Evolutionary conservation across 2,329 filamentous ascomycete genomes (phyloP).

Genomic region (Penicillium sp.): DNA sequence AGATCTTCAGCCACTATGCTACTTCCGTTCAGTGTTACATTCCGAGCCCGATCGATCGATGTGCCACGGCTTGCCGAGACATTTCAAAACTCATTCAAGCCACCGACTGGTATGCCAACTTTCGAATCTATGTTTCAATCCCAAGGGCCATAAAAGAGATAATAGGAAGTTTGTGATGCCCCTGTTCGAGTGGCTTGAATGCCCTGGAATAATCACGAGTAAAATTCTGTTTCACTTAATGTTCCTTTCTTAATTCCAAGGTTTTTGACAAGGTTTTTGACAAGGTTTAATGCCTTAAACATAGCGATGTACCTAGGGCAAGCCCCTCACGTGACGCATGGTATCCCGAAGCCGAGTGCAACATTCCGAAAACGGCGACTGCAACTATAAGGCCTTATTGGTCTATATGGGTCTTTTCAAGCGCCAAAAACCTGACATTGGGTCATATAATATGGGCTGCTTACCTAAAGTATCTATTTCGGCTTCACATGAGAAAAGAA

Average conservation of each 20-base stretch:
- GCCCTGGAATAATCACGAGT: not conserved
- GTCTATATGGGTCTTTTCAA: not conserved
- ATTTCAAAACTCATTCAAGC: not conserved
- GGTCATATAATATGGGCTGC: not conserved
- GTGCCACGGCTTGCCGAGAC: not conserved
- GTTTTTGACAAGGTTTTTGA: not conserved
- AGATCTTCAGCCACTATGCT: not conserved
- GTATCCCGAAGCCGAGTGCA: slow-evolving; percentile 11
- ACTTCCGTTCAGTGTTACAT: slow-evolving; percentile 1
- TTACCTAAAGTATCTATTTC: not conserved
- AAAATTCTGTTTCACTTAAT: no score
- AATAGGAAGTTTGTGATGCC: not conserved
- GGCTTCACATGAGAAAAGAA: not conserved
- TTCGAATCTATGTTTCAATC: not conserved
- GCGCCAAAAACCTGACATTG: not conserved
- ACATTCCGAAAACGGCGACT: slow-evolving; percentile 24
- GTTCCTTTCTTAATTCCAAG: not conserved
- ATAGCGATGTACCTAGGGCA: slow-evolving; percentile 11
- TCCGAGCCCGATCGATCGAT: not conserved
- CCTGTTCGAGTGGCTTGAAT: not conserved
- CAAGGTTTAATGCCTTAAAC: not conserved
- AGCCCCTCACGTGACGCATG: slow-evolving; percentile 12
- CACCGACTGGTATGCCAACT: not conserved
- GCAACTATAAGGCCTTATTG: slow-evolving; percentile 7
- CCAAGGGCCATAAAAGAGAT: no score